Base-by-base conservation (phyloP, 2,329 filamentous ascomycete genomes). In the Colletotrichum sp. region DNA sequence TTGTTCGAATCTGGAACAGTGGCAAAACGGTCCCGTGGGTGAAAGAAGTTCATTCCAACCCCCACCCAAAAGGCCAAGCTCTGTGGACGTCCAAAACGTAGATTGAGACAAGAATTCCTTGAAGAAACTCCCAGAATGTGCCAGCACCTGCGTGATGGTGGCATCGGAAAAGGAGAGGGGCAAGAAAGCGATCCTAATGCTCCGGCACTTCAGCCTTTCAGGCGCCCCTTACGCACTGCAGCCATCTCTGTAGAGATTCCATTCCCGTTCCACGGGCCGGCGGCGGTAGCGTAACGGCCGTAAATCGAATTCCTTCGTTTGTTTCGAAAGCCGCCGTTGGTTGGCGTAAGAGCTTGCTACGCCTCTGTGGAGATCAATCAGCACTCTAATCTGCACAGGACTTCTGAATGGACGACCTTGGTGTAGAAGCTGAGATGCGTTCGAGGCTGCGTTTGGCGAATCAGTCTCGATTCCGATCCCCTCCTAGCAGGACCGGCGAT, bases 331-430 rank as follows among this genome's bases (percentile, higher is more conserved):
- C 70, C 69, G 73, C 57, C 30, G 62, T 49, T 73, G 70, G 57
- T 49, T 59, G 57, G 59, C 32, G 28, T 24, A 73, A 49, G n/a
- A 39, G 30, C 32, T 72, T 32, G 69, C 57, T 60, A 73, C 63
- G 69, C 69, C 55, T 68, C 63, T 73, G 70, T 76, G 64, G 57
- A 67, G 57, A 76, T 60, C 39, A 76, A 76, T 73, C 57, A 76
- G 73, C 73, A 73, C 64, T 69, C 59, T 65, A 59, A 73, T 64
- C 55, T 68, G 64, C 32, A 60, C 59, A 71, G 59, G 32, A 49
- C 52, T 26, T 52, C 66, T 18, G 26, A 36, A 15, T 26, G 64
- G 36, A 60, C 30, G 34, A 39, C 26, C 34, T 49, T 21, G 21
- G 24, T 30, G 30, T 64, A 68, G 57, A 16, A 55, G 44, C 44